Evolutionary conservation across 1,139 yeast species (phyloP), one percentile per base, ranked within the genome.

Genomic region (Scheffersomyces titani): DNA sequence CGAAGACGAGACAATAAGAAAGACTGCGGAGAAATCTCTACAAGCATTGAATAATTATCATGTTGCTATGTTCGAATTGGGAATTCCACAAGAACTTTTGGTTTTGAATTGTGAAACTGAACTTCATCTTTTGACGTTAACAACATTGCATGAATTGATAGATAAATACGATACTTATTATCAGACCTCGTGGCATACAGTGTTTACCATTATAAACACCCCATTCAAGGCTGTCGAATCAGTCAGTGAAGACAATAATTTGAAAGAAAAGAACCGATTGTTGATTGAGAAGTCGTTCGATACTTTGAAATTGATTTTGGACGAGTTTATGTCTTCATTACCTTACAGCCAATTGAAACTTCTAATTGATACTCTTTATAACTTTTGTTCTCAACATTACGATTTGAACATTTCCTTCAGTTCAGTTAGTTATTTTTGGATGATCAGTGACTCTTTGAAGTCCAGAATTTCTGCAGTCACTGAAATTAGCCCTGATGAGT

Each of bases 341-440:
- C 97, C 98, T 0, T 70, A 78, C 49, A 74, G 76, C 24, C 88
- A 89, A 55, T 77, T 91, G 52, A 83, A 81, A 59, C 77, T 81
- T 6, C 80, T 92, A 44, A 85, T 92, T 58, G 92, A 90, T 61
- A 86, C 93, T 0, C 77, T 93, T 50, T 83, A 81, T 61, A 82
- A 85, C 60, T 94, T 92, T 70, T 88, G 92, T 51, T 73, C 80
- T 13, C 98, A 94, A 65, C 73, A 72, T 2, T 79, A 76, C 59
- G 97, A 92, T 63, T 73, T 93, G 63, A 94, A 94, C 68, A 90
- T 92, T 45, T 90, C 97, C 0, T 92, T 93, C 68, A 90, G 96
- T 54, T 87, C 97, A 0, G 90, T 92, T 7, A 90, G 97, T 65
- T 90, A 92, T 64, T 93, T 92, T 67, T 94, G 98, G 98, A 72